phyloP scores from a whole-genome alignment of 139 green algal genomes.

The Chlamydomonas schloesseri region DNA sequence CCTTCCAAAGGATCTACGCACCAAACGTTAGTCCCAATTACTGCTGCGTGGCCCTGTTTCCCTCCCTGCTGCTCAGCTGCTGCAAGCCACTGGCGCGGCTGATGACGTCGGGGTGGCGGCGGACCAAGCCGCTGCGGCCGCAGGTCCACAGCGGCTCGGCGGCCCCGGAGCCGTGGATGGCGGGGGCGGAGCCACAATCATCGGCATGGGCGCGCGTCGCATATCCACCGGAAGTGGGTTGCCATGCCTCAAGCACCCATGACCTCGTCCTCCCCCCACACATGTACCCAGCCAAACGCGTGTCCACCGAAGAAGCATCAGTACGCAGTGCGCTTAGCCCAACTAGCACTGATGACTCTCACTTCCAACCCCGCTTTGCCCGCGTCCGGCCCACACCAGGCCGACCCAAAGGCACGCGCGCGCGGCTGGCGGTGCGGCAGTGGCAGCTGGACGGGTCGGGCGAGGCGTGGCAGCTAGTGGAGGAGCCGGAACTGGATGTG shows the following conservation, averaged over 20 bases:
- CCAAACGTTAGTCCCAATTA: no score
- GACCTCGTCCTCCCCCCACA: no score
- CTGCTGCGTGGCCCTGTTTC: no score
- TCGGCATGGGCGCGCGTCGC: slow-evolving; percentile 9
- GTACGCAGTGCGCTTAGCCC: no score
- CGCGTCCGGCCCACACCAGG: no score
- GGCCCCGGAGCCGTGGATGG: not conserved
- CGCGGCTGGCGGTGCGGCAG: slow-evolving; percentile 4
- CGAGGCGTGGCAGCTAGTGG: slow-evolving; percentile 26
- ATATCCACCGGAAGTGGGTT: not conserved
- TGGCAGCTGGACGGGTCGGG: slow-evolving; percentile 2
- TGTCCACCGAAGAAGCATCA: no score
- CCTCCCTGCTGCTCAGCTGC: not conserved
- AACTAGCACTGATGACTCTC: no score
- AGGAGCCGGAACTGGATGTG: not conserved
- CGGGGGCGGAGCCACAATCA: not conserved
- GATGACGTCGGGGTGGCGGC: not conserved
- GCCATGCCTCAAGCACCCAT: no score
- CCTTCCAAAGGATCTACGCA: no score
- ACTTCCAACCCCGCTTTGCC: no score
- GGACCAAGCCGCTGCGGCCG: not conserved
- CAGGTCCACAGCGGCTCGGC: not conserved
- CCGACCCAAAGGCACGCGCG: not conserved
- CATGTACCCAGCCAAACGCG: no score
- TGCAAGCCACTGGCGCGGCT: not conserved